Conservation (phyloP, 305 asterid genomes). For the Plantago coronopus region DNA sequence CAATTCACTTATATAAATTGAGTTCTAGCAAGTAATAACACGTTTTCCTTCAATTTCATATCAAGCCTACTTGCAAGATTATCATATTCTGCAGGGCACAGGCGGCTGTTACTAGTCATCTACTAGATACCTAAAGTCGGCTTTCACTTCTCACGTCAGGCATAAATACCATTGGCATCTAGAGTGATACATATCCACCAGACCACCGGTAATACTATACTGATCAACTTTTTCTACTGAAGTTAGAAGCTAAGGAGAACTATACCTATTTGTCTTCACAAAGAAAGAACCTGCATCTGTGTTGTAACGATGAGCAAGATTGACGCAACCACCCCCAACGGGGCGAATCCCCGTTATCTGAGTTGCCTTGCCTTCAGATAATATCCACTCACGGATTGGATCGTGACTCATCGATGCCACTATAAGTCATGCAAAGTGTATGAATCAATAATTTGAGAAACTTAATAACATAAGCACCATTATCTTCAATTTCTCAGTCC, state of each 20-base stretch:
- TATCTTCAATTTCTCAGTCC: constrained; percentile 5
- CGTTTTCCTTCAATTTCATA: neutral
- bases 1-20: neutral
- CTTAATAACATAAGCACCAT: constrained; percentile 8
- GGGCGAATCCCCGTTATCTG: constrained; percentile 70
- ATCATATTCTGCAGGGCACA: neutral
- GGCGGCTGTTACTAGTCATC: neutral
- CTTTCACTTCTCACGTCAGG: neutral
- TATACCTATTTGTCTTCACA: constrained; percentile 90
- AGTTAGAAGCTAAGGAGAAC: too few species aligned
- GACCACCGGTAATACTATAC: neutral
- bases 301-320: constrained; percentile 68
- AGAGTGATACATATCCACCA: neutral
- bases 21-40: neutral
- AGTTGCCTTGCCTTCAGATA: constrained; percentile 87
- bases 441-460: neutral
- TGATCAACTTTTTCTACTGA: too few species aligned
- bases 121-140: neutral
- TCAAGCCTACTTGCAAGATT: neutral
- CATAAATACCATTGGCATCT: neutral
- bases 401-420: constrained; percentile 73
- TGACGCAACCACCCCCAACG: constrained; percentile 95
- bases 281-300: constrained; percentile 87
- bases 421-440: constrained; percentile 31
- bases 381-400: constrained; percentile 86